Evolutionary conservation across 768 basidiomycete species (phyloP), one percentile per base, ranked within the genome.

Genomic region (Candolleomyces eurysporus): DNA sequence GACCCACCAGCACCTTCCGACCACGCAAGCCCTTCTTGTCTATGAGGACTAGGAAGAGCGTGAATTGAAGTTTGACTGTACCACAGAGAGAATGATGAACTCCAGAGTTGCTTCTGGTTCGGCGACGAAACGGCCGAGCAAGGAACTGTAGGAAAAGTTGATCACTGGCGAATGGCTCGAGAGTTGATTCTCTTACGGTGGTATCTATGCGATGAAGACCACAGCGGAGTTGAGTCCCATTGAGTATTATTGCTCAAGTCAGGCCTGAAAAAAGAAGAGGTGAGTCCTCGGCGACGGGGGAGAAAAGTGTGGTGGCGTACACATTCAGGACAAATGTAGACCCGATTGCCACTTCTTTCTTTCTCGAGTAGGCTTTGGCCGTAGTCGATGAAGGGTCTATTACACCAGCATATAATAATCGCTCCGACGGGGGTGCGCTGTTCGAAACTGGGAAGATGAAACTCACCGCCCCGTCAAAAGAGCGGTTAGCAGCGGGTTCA

Each of bases 101-200:
- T 79, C 65, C 84, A 88, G 9, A 90, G 62, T 45, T 90, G 75
- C 11, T 76, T 71, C 54, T 78, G 73, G 65, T 88, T 91, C 36
- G 83, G 89, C 5, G 91, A 92, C 3, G 80, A 58, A 0, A 73
- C 72, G 16, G 82, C 79, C 61, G 77, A 80, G 30, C 86, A 68
- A 4, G 89, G 87, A 60, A 89, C 90, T 92, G 63, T 16, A 53
- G 13, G 48, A 59, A 61, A 45, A 58, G 14, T 66, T 45, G 46
- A 22, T 60, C 46, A 42, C 40, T 58, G 50, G 53, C 22, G 21
- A 26, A 53, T 57, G 30, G 26, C 5, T 45, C 40, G 45, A 22
- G 6, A n/a, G 58, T 36, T 42, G 6, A 36, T 26, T 46, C 55
- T 66, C 82, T 72, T 67, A 88, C 87, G 62, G 87, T 80, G 74